Evolutionary conservation across 208 protist genomes (phyloP).

Genomic region (Porcisia deanei): DNA sequence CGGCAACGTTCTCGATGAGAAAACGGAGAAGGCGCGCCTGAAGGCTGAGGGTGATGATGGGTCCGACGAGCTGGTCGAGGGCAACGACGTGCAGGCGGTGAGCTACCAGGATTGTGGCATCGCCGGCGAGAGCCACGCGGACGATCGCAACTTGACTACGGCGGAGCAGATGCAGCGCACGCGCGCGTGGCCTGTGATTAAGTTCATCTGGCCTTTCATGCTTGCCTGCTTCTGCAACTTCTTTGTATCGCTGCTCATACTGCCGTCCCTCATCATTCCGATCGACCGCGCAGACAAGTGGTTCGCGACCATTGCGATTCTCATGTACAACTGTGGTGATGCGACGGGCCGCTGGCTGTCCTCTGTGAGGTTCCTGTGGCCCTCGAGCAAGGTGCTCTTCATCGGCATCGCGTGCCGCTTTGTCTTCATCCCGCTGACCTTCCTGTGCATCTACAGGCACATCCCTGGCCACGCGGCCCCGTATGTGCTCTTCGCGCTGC

Average conservation of each 20-base stretch:
- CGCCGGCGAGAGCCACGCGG: slow-evolving; percentile 25
- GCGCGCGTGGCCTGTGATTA: slow-evolving; percentile 50
- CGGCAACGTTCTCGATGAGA: slow-evolving; percentile 31
- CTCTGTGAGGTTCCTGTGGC: slow-evolving; percentile 52
- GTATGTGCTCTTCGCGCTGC: slow-evolving; percentile 54
- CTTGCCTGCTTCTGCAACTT: slow-evolving; percentile 73
- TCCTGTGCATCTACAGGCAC: slow-evolving; percentile 80
- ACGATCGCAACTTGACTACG: slow-evolving; percentile 61
- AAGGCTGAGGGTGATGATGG: slow-evolving; percentile 21
- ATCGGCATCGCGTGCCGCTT: slow-evolving; percentile 43
- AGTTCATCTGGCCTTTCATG: slow-evolving; percentile 64
- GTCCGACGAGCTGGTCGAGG: slow-evolving; percentile 18
- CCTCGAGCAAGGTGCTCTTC: slow-evolving; percentile 46
- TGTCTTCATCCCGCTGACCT: slow-evolving; percentile 69
- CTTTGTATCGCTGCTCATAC: slow-evolving; percentile 76
- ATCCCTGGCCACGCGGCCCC: slow-evolving; percentile 68
- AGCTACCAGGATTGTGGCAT: not conserved
- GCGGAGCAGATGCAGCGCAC: slow-evolving; percentile 58
- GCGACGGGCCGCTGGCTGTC: slow-evolving; percentile 64
- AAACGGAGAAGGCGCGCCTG: slow-evolving; percentile 14
- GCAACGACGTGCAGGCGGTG: slow-evolving; percentile 32
- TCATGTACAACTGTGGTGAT: slow-evolving; percentile 85
- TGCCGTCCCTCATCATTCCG: slow-evolving; percentile 72
- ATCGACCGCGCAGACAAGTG: slow-evolving; percentile 68
- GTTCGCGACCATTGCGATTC: slow-evolving; percentile 82